These are phyloP conservation scores for Amauroascus verrucosus DNA, from an alignment of 2,329 filamentous ascomycete genomes.

Conservation along the genomic window DNA sequence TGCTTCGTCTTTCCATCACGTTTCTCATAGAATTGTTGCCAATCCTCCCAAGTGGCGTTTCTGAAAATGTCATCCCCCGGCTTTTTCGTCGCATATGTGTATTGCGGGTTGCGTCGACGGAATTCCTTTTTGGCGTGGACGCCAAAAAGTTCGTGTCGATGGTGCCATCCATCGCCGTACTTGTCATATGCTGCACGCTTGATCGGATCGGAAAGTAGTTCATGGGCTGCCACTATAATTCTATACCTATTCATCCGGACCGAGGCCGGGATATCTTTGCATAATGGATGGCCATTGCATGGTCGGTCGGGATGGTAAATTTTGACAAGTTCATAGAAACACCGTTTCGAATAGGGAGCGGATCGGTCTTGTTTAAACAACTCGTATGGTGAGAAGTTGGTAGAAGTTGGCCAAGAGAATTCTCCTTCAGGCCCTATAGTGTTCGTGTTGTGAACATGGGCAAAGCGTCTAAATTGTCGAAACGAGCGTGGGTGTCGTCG, in stretches of 20 bases:
- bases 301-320: constrained; percentile 81
- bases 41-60: constrained; percentile 98
- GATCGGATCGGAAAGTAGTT: constrained; percentile 69
- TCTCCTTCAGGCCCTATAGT: constrained; percentile 24
- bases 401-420: constrained; percentile 36
- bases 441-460: constrained; percentile 25
- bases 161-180: constrained; percentile 70
- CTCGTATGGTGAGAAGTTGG: constrained; percentile 66
- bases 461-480: constrained; percentile 26
- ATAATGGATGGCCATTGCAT: constrained; percentile 34
- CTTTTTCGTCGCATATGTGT: constrained; percentile 24
- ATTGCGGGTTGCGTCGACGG: background rate
- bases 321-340: constrained; percentile 87
- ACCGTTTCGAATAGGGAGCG: constrained; percentile 67
- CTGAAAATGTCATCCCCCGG: constrained; percentile 41
- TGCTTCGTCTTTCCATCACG: constrained; percentile 24
- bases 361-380: constrained; percentile 57
- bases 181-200: constrained; percentile 74
- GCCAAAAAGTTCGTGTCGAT: constrained; percentile 23
- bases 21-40: constrained; percentile 68
- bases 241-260: constrained; percentile 79
- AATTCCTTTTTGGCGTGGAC: constrained; percentile 10
- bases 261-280: constrained; percentile 45
- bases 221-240: constrained; percentile 75
- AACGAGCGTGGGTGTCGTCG: constrained; percentile 14